phyloP scores from a whole-genome alignment of 495 filamentous ascomycete genomes.

The Penicillium paxilli region DNA sequence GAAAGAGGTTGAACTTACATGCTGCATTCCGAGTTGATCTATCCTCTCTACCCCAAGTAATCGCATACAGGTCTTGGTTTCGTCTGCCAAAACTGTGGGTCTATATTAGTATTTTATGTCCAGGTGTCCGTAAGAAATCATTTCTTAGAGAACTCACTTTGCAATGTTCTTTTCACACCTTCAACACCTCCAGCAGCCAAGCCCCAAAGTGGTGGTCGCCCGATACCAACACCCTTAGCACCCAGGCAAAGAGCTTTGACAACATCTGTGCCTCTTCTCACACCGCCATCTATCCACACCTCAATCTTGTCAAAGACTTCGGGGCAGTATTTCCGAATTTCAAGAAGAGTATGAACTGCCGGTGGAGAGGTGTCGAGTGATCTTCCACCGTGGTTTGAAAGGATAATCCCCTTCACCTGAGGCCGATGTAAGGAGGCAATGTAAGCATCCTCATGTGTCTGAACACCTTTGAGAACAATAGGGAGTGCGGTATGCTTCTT shows the following conservation, averaged over 20 bases:
- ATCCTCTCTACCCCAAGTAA: constrained; percentile 74
- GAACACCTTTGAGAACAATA: constrained; percentile 88
- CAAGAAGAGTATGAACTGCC: constrained; percentile 80
- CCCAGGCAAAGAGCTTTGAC: constrained; percentile 89
- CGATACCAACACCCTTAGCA: constrained; percentile 83
- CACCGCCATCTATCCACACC: constrained; percentile 87
- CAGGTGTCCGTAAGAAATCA: not conserved
- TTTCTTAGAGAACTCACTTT: constrained; percentile 58
- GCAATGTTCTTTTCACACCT: constrained; percentile 78
- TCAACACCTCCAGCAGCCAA: constrained; percentile 76
- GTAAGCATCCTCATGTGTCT: constrained; percentile 92
- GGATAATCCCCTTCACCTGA: constrained; percentile 74
- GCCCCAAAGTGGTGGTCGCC: constrained; percentile 78
- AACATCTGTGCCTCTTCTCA: constrained; percentile 85
- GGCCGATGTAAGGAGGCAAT: constrained; percentile 70
- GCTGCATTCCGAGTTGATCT: constrained; percentile 65
- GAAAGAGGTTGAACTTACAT: constrained; percentile 54
- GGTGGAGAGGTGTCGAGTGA: constrained; percentile 89
- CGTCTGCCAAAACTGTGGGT: constrained; percentile 70
- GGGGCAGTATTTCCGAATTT: constrained; percentile 89
- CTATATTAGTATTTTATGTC: no score
- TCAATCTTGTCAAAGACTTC: constrained; percentile 81
- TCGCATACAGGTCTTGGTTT: constrained; percentile 83
- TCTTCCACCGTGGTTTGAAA: constrained; percentile 92
- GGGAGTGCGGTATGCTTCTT: constrained; percentile 73